Conservation (phyloP, 306 rosid genomes). For the Pterocarpus macrocarpus region DNA sequence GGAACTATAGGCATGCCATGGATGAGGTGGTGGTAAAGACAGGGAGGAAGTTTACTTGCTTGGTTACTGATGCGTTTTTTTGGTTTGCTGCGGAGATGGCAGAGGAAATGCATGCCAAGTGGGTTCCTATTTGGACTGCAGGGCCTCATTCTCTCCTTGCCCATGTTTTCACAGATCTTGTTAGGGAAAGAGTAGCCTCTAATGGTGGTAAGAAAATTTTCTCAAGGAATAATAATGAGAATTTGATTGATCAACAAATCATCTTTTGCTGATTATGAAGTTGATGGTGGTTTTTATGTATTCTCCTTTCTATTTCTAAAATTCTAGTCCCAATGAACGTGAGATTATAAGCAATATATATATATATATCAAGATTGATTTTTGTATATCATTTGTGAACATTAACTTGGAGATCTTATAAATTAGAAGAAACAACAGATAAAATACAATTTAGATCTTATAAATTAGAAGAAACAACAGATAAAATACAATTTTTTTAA, state of each 20-base stretch:
- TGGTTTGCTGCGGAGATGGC: slow-evolving; percentile 75
- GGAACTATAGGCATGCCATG: slow-evolving; percentile 48
- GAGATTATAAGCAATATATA: no score
- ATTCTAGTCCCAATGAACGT: not conserved
- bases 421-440: no score
- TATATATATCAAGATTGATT: no score
- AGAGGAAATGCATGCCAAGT: slow-evolving; percentile 55
- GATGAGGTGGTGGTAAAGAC: slow-evolving; percentile 48
- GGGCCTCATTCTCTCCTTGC: slow-evolving; percentile 65
- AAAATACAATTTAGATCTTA: no score
- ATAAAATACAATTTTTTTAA: no score
- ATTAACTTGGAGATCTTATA: no score
- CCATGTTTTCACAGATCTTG: slow-evolving; percentile 53
- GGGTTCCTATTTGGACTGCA: slow-evolving; percentile 88
- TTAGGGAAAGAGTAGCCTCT: slow-evolving; percentile 46
- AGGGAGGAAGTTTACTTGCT: slow-evolving; percentile 58
- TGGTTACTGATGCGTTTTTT: slow-evolving; percentile 72
- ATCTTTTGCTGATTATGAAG: no score
- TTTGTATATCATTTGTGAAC: no score
- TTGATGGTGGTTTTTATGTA: no score
- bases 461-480: no score
- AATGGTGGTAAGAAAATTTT: slow-evolving; percentile 41
- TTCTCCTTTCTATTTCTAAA: not conserved
- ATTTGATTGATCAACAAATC: no score
- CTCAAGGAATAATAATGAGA: no score